Conservation (phyloP, 768 basidiomycete species). For the Mycena maculata region DNA sequence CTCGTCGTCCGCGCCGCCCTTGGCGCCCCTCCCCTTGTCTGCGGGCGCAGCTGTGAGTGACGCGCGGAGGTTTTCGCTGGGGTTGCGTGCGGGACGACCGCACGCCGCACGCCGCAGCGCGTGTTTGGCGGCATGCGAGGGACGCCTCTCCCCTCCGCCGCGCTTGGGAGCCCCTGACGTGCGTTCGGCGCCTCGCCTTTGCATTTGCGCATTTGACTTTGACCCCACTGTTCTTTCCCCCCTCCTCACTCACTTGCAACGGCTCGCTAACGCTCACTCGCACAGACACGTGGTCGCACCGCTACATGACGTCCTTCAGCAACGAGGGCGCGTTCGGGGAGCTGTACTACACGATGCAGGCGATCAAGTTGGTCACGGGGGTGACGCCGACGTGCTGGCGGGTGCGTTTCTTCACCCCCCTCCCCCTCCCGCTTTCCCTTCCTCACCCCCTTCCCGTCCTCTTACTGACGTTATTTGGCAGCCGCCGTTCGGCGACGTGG, state of each 20-base stretch:
- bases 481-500: conserved; percentile 32
- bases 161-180: too few relatives aligned
- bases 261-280: neutral
- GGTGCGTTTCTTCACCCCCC: conserved; percentile 11
- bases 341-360: conserved; percentile 76
- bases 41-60: too few relatives aligned
- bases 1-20: too few relatives aligned
- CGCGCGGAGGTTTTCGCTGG: too few relatives aligned
- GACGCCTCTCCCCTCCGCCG: too few relatives aligned
- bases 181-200: too few relatives aligned
- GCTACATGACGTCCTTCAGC: conserved; percentile 67
- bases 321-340: conserved; percentile 81
- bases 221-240: too few relatives aligned
- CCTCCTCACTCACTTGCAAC: neutral
- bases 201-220: too few relatives aligned
- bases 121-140: too few relatives aligned
- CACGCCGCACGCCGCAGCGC: too few relatives aligned
- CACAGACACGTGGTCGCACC: conserved; percentile 66
- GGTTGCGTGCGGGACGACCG: too few relatives aligned
- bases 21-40: too few relatives aligned
- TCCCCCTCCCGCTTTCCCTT: neutral
- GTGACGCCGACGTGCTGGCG: conserved; percentile 73
- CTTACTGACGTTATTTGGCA: neutral
- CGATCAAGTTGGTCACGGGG: conserved; percentile 64
- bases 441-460: neutral